Conservation (phyloP, 495 filamentous ascomycete species). For the Amphirosellinia nigrospora region DNA sequence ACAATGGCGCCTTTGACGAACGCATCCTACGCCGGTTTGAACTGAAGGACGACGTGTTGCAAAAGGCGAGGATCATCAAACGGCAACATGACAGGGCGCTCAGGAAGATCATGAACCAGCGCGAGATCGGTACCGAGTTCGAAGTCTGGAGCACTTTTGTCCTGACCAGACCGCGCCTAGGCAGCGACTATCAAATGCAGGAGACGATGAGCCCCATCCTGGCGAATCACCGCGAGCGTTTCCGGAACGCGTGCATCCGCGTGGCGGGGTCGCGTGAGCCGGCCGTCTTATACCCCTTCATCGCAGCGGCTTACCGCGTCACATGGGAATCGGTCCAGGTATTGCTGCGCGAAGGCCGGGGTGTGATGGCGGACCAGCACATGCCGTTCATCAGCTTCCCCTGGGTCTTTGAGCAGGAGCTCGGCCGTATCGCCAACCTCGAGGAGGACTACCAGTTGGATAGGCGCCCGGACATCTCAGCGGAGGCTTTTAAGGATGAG, state of each 20-base stretch:
- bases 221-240: constrained; percentile 66
- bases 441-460: constrained; percentile 31
- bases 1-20: constrained; percentile 73
- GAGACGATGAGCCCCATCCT: constrained; percentile 78
- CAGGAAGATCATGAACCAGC: constrained; percentile 81
- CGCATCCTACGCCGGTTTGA: constrained; percentile 73
- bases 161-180: constrained; percentile 67
- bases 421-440: constrained; percentile 71
- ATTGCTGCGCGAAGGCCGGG: constrained; percentile 55
- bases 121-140: constrained; percentile 86
- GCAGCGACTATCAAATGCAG: constrained; percentile 81
- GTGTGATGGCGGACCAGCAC: constrained; percentile 30
- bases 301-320: constrained; percentile 85
- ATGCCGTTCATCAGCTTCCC: constrained; percentile 93
- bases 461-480: constrained; percentile 27
- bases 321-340: constrained; percentile 72
- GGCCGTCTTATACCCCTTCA: constrained; percentile 67
- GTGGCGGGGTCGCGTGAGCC: constrained; percentile 64
- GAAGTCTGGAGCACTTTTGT: constrained; percentile 90
- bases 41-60: constrained; percentile 58
- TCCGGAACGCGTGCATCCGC: constrained; percentile 66
- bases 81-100: constrained; percentile 76
- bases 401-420: constrained; percentile 79
- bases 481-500: constrained; percentile 23
- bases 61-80: constrained; percentile 71